Conservation (phyloP, 2,329 filamentous ascomycete species). For the Cladosporium sphaerospermum region DNA sequence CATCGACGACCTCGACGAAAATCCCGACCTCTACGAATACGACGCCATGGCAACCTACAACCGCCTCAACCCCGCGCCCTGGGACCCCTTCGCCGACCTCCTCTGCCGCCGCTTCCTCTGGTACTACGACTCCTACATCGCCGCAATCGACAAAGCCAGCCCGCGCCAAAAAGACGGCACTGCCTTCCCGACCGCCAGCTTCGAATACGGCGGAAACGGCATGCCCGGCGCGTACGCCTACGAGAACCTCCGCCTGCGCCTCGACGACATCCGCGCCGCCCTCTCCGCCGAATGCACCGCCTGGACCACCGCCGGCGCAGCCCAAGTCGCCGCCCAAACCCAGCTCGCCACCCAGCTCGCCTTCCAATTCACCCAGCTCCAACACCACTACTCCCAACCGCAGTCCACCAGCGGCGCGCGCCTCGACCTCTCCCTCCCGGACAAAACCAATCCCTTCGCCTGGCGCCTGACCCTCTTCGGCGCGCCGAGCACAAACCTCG, state of each 20-base stretch:
- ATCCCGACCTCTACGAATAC: slow-evolving; percentile 31
- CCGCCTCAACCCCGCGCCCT: slow-evolving; percentile 43
- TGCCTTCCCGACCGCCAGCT: slow-evolving; percentile 75
- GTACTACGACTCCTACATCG: slow-evolving; percentile 87
- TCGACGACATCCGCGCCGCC: slow-evolving; percentile 61
- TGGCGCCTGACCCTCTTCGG: slow-evolving; percentile 90
- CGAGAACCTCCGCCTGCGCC: slow-evolving; percentile 60
- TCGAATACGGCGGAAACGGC: slow-evolving; percentile 67
- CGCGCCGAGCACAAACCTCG: slow-evolving; percentile 83
- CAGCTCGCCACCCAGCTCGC: slow-evolving; percentile 76
- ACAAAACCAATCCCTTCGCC: slow-evolving; percentile 73
- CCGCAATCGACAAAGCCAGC: slow-evolving; percentile 59
- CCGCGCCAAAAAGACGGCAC: slow-evolving; percentile 57
- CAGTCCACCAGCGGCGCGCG: slow-evolving; percentile 56
- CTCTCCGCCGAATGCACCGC: slow-evolving; percentile 64
- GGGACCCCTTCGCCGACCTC: slow-evolving; percentile 83
- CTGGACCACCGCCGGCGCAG: slow-evolving; percentile 67
- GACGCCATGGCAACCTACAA: slow-evolving; percentile 32
- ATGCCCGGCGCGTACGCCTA: slow-evolving; percentile 91
- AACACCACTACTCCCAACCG: slow-evolving; percentile 64
- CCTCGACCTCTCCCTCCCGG: slow-evolving; percentile 67
- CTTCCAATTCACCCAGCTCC: slow-evolving; percentile 77
- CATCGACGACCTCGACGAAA: slow-evolving; percentile 15
- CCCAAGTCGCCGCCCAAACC: slow-evolving; percentile 57
- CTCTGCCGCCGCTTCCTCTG: slow-evolving; percentile 89